Conservation (phyloP, 306 rosid species). For the Gastrolobium villosum region DNA sequence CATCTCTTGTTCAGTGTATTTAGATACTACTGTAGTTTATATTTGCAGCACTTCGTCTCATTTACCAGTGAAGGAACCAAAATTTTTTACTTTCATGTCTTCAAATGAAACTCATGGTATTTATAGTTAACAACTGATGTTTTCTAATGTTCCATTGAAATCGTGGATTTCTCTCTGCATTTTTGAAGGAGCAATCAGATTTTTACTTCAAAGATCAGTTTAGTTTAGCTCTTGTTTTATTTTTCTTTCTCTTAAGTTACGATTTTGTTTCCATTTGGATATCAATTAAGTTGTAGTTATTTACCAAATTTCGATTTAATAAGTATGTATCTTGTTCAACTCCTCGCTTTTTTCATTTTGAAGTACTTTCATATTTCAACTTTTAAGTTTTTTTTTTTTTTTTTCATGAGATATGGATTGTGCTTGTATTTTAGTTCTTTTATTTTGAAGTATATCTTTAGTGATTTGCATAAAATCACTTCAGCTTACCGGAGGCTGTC, state of each 20-base stretch:
- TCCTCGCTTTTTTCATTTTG: neutral
- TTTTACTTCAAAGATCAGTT: neutral
- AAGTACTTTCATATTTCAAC: neutral
- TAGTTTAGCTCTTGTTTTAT: neutral
- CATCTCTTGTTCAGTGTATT: neutral
- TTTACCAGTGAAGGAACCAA: neutral
- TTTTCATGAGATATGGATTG: neutral
- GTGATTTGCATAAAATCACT: neutral
- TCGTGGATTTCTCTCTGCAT: neutral
- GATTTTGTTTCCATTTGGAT: neutral
- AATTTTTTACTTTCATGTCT: neutral
- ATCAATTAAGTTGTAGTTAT: slow-evolving; percentile 1
- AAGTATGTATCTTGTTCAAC: slow-evolving; percentile 23
- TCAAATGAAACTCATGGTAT: neutral
- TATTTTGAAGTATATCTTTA: neutral
- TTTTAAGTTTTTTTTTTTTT: neutral
- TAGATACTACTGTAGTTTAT: neutral
- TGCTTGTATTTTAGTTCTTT: slow-evolving; percentile 11
- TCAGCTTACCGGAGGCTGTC: neutral
- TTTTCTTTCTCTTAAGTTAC: neutral
- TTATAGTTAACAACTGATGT: neutral
- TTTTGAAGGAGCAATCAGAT: neutral
- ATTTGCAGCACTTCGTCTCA: neutral
- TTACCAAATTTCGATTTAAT: slow-evolving; percentile 21
- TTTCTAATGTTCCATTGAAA: neutral